Evolutionary conservation across 768 basidiomycete species (phyloP).

Genomic region (Tulasnella calospora): DNA sequence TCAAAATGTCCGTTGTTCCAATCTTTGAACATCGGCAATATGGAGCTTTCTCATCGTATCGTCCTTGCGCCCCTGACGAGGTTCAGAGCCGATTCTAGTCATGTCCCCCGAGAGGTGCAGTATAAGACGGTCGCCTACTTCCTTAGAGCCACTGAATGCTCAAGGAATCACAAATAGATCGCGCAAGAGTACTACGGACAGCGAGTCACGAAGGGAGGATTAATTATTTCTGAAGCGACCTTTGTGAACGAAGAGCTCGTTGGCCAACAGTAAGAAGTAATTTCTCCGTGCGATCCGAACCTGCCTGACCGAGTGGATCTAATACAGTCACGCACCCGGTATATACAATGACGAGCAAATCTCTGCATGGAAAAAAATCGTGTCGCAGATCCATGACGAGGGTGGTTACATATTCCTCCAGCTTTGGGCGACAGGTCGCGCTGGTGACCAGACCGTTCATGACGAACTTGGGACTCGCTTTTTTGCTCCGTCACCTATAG

Average conservation of each 20-base stretch:
- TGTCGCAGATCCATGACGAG: slow-evolving; percentile 36
- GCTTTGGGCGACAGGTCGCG: slow-evolving; percentile 38
- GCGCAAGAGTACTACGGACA: slow-evolving; percentile 25
- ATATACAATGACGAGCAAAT: slow-evolving; percentile 37
- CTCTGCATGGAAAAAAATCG: slow-evolving; percentile 36
- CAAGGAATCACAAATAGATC: background rate
- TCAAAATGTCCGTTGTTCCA: slow-evolving; percentile 32
- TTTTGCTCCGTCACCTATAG: slow-evolving; percentile 19
- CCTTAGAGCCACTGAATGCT: no score
- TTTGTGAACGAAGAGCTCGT: slow-evolving; percentile 30
- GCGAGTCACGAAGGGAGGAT: slow-evolving; percentile 29
- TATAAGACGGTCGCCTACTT: background rate
- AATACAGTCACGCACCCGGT: slow-evolving; percentile 32
- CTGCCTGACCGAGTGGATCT: background rate
- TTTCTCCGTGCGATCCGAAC: background rate
- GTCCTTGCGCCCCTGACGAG: slow-evolving; percentile 55
- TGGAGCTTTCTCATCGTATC: slow-evolving; percentile 44
- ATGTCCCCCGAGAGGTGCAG: slow-evolving; percentile 27
- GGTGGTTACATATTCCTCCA: slow-evolving; percentile 36
- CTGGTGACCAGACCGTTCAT: slow-evolving; percentile 13
- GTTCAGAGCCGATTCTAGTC: slow-evolving; percentile 36
- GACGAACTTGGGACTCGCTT: slow-evolving; percentile 14
- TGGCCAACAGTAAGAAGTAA: slow-evolving; percentile 4
- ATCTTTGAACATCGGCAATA: slow-evolving; percentile 36
- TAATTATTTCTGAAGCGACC: slow-evolving; percentile 37